A percentile compares a stretch with the other conserved stretches of the same genome.
These are phyloP conservation scores for Adansonia gregorii DNA, from an alignment of 441 rosid genomes.

Conservation along the genomic window DNA sequence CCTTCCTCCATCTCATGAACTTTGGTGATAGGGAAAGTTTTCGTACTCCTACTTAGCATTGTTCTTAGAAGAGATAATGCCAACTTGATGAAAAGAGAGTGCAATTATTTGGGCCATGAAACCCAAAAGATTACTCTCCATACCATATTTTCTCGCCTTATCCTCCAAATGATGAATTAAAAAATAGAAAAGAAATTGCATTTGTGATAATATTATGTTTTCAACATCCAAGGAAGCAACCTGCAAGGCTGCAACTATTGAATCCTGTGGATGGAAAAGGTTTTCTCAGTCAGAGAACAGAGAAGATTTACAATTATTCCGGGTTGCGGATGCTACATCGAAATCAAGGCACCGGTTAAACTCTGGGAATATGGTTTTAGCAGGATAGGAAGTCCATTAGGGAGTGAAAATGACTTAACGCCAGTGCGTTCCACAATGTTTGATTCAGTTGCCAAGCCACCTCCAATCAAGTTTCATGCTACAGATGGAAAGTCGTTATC, in stretches of 20 bases:
- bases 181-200: no score
- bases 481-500: conserved; percentile 88
- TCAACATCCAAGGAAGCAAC: conserved; percentile 33
- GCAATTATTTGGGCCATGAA: background rate
- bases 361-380: conserved; percentile 30
- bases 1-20: no score
- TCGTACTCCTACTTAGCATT: no score
- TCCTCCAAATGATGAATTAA: no score
- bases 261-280: conserved; percentile 30
- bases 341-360: conserved; percentile 38
- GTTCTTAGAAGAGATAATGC: no score
- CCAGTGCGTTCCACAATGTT: conserved; percentile 34
- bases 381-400: conserved; percentile 33
- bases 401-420: conserved; percentile 33
- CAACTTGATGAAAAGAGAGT: background rate
- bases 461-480: conserved; percentile 75
- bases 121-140: background rate
- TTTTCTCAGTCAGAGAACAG: conserved; percentile 27
- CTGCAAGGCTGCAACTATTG: conserved; percentile 23
- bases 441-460: conserved; percentile 42
- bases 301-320: background rate
- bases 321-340: conserved; percentile 30
- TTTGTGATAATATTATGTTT: conserved; percentile 27
- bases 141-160: background rate
- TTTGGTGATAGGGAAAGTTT: no score